A percentile compares a stretch with the other conserved stretches of the same genome.
These are phyloP conservation scores for Fennellomyces sp. DNA, from an alignment of 371 early-diverging fungal species.

Conservation along the genomic window DNA sequence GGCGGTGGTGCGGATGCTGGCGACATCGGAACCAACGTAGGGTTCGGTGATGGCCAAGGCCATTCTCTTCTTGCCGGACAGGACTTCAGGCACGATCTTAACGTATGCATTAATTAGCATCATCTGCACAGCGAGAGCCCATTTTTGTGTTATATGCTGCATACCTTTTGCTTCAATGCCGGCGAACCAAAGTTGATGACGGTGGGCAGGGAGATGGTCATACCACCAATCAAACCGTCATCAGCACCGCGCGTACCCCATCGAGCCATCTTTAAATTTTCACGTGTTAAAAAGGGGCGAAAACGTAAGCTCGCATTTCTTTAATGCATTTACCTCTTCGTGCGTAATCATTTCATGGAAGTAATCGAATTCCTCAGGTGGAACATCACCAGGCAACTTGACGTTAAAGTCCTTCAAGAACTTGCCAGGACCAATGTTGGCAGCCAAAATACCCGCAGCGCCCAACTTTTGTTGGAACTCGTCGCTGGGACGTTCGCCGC, in stretches of 20 bases:
- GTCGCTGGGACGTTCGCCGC: conserved; percentile 38
- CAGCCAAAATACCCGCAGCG: conserved; percentile 27
- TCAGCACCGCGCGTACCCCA: conserved; percentile 45
- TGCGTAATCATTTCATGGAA: conserved; percentile 72
- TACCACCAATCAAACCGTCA: conserved; percentile 51
- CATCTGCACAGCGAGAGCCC: not conserved
- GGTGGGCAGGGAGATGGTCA: conserved; percentile 64
- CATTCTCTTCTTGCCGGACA: conserved; percentile 77
- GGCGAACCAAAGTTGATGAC: conserved; percentile 52
- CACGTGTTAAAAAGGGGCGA: too few species aligned
- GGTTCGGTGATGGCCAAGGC: conserved; percentile 73
- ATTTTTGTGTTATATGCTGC: conserved; percentile 61
- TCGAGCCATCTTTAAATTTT: conserved; percentile 45
- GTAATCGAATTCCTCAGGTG: conserved; percentile 64
- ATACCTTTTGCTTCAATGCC: conserved; percentile 43
- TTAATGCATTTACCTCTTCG: conserved; percentile 5
- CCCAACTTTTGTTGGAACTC: conserved; percentile 55
- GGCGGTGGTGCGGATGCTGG: conserved; percentile 71
- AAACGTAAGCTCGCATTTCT: too few species aligned
- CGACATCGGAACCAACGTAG: conserved; percentile 81
- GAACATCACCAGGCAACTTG: conserved; percentile 53
- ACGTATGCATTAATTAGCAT: not conserved
- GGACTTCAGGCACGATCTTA: conserved; percentile 68
- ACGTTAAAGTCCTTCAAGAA: conserved; percentile 30
- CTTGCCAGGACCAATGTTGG: conserved; percentile 45